phyloP scores from a whole-genome alignment of 345 rosid genomes.

The Noccaea bulbosa region DNA sequence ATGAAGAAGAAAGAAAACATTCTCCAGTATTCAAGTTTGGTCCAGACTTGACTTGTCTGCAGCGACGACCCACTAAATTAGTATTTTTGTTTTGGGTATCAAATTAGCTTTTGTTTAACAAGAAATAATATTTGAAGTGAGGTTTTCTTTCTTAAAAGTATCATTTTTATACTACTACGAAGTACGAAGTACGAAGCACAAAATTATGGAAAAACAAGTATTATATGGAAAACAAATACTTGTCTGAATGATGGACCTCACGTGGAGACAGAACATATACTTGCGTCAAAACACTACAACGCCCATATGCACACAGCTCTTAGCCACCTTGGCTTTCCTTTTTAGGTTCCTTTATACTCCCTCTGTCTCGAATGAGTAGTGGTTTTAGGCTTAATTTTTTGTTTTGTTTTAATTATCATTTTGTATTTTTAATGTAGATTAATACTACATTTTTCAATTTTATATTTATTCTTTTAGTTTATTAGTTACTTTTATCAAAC shows the following conservation, averaged over 20 bases:
- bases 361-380: too few relatives aligned
- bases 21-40: neutral
- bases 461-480: too few relatives aligned
- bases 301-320: constrained; percentile 43
- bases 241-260: constrained; percentile 34
- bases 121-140: neutral
- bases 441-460: too few relatives aligned
- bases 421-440: too few relatives aligned
- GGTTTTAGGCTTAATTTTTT: too few relatives aligned
- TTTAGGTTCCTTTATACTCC: constrained; percentile 6
- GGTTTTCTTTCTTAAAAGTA: neutral
- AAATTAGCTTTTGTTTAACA: neutral
- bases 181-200: too few relatives aligned
- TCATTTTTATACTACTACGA: neutral
- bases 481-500: too few relatives aligned
- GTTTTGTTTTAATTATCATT: too few relatives aligned
- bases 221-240: neutral
- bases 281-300: constrained; percentile 36
- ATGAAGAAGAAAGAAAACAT: neutral
- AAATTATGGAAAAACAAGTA: neutral
- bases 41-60: neutral
- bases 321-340: constrained; percentile 47
- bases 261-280: constrained; percentile 49
- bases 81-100: neutral
- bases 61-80: neutral